Base-by-base conservation (phyloP, 192 early-diverging fungal genomes). In the Gonapodya prolifera region DNA sequence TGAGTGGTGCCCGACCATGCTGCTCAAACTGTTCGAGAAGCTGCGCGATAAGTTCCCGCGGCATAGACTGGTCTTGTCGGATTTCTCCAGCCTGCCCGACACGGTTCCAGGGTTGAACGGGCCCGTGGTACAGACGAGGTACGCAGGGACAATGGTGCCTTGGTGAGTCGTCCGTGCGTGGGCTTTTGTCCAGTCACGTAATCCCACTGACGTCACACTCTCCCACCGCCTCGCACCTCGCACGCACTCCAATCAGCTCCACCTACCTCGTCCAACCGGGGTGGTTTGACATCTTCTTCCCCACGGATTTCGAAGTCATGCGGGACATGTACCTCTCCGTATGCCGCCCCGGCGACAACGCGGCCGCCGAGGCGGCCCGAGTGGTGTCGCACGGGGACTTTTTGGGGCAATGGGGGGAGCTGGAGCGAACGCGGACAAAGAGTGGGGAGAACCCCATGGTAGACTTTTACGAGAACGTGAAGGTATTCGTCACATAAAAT, bases 201-300 rank as follows among this genome's bases (percentile, higher is more conserved):
- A n/a, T n/a, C n/a, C n/a, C n/a, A n/a, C n/a, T n/a, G n/a, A n/a
- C n/a, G n/a, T n/a, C n/a, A n/a, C n/a, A n/a, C n/a, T n/a, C n/a
- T n/a, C n/a, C n/a, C n/a, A n/a, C n/a, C n/a, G n/a, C n/a, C n/a
- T n/a, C n/a, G n/a, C n/a, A n/a, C n/a, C n/a, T n/a, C n/a, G n/a
- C n/a, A n/a, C n/a, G n/a, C 45, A 61, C 45, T 61, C 23, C 45
- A 8, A 8, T 23, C 31, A 73, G 71, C 78, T 92, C 91, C 33
- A 97, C 95, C 0, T 97, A 96, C 78, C 91, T 99, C 83, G 96
- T 99, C 2, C 94, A 95, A 82, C 97, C 95, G 1, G 97, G 97
- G 13, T 97, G 90, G 89, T 99, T 99, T 84, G 97, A 99, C 80
- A 97, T 99, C 70, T 98, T 99, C 83, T 99, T 98, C 80, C 97